Base-by-base conservation (phyloP, 192 early-diverging fungal genomes). In the Lobosporangium transversale region DNA sequence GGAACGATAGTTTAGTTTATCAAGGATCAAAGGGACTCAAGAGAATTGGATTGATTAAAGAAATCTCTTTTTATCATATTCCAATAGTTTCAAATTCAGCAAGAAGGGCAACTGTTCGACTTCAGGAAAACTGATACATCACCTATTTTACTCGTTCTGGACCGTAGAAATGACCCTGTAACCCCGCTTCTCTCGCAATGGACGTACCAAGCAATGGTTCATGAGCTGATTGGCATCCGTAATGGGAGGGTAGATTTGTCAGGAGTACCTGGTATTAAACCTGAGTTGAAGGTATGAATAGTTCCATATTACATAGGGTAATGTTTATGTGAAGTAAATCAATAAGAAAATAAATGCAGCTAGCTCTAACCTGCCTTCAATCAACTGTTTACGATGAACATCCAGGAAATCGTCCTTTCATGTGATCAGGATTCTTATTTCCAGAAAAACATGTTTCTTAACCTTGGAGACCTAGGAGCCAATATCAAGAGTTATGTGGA, bases 171-270 rank as follows among this genome's bases (percentile, higher is more conserved):
- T 71, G 97, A 99, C 63, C 96, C 97, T 2, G 91, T 98, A 3
- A 98, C 96, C 0, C 97, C 97, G 12, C 80, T 99, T 17, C 85
- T 99, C 14, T 89, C 89, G 12, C 97, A 97, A 70, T 99, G 97
- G 97, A 99, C 96, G 5, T 99, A 99, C 68, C 97, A 99, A 66
- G 97, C 97, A 4, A 95, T 99, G 93, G 92, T 98, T 9, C 94
- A 99, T 78, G 97, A 98, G 62, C 81, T 97, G 54, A 86, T 98
- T 51, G 97, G 97, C 0, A 95, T 99, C 45, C 83, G 80, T 49
- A 97, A 98, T 69, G 95, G 95, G 31, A 83, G 95, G 32, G 94
- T 99, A 1, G 95, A 98, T 70, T 83, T 99, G 67, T 91, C 94
- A 4, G 67, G 83, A n/a, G 87, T 98, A 10, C 91, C 95, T 6